Conservation (phyloP, 805 yeast genomes). For the Hyphopichia homilentoma region DNA sequence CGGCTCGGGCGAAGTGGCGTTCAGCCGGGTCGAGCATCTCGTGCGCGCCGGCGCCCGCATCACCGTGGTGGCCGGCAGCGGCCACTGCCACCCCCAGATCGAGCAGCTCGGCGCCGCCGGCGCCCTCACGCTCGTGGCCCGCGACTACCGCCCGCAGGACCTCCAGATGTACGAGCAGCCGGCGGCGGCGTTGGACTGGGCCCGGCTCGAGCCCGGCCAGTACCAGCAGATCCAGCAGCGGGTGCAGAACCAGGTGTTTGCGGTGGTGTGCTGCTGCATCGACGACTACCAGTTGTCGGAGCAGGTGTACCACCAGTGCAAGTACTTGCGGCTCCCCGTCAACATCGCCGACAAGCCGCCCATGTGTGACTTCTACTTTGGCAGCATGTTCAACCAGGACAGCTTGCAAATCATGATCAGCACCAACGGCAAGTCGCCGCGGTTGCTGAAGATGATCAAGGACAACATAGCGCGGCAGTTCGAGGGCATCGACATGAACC, state of each 20-base stretch:
- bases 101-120: slow-evolving; percentile 29
- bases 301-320: slow-evolving; percentile 49
- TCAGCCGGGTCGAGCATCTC: slow-evolving; percentile 63
- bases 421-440: slow-evolving; percentile 79
- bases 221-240: slow-evolving; percentile 28
- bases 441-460: slow-evolving; percentile 54
- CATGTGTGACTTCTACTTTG: slow-evolving; percentile 84
- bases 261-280: slow-evolving; percentile 69
- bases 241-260: slow-evolving; percentile 43
- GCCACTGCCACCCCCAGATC: slow-evolving; percentile 26
- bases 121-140: slow-evolving; percentile 35
- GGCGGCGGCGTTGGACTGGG: slow-evolving; percentile 12
- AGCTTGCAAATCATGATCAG: slow-evolving; percentile 76
- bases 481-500: slow-evolving; percentile 44
- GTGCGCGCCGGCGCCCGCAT: slow-evolving; percentile 67
- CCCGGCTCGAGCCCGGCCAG: slow-evolving; percentile 10
- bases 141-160: slow-evolving; percentile 47
- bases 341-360: slow-evolving; percentile 83
- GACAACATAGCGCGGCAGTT: slow-evolving; percentile 52
- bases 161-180: slow-evolving; percentile 45
- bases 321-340: slow-evolving; percentile 50
- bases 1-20: slow-evolving; percentile 79
- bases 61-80: slow-evolving; percentile 54
- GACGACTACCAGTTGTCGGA: slow-evolving; percentile 63
- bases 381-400: slow-evolving; percentile 70